Percentiles rank a stretch among this genome's conserved stretches.
Evolutionary conservation across 345 rosid species (phyloP).

Genomic region (Dipteronia sinensis): DNA sequence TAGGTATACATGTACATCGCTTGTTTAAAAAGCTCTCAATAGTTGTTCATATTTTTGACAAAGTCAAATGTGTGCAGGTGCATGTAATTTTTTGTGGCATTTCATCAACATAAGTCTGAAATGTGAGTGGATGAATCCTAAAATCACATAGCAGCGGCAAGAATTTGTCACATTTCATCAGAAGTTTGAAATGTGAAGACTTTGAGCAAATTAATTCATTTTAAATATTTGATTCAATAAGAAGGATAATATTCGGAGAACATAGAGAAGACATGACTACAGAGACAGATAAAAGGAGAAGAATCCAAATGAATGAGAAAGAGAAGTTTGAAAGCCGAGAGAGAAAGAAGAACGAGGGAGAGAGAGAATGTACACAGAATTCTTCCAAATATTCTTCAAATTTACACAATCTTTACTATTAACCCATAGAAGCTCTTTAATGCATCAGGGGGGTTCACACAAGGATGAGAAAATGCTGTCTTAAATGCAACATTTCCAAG

Average conservation of each 20-base stretch:
- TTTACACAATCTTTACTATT: background rate
- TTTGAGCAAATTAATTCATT: background rate
- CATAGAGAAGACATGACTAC: background rate
- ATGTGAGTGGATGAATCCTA: background rate
- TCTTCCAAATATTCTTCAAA: background rate
- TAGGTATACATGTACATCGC: background rate
- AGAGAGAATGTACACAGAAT: background rate
- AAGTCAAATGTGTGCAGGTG: background rate
- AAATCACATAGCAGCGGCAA: background rate
- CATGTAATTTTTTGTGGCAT: background rate
- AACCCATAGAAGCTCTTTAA: background rate
- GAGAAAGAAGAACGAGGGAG: background rate
- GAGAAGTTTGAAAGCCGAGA: background rate
- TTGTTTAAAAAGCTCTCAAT: background rate
- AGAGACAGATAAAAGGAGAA: background rate
- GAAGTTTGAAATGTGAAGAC: background rate
- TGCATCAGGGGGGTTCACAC: background rate
- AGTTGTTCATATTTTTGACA: background rate
- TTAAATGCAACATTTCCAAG: background rate
- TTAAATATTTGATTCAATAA: background rate
- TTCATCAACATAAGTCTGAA: background rate
- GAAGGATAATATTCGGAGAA: background rate
- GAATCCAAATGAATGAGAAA: background rate
- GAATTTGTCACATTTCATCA: constrained; percentile 4
- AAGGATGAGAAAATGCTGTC: background rate